These are phyloP conservation scores for Glarea lozoyensis DNA, from an alignment of 495 filamentous ascomycete species.

Conservation along the genomic window DNA sequence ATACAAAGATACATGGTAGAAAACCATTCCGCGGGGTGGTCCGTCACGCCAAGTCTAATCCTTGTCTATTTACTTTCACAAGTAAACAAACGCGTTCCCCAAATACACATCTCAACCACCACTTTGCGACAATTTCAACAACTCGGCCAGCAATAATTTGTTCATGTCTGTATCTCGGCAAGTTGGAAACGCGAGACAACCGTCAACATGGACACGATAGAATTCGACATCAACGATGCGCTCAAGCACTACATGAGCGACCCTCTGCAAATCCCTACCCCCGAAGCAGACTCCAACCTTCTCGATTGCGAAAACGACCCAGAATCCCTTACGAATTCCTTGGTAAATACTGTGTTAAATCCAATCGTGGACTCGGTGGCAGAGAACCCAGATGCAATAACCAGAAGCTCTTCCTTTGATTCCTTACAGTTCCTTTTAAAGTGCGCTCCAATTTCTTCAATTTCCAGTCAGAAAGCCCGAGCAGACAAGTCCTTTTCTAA, in stretches of 20 bases:
- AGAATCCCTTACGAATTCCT: slow-evolving; percentile 64
- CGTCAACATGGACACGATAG: slow-evolving; percentile 58
- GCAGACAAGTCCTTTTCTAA: slow-evolving; percentile 26
- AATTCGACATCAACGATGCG: slow-evolving; percentile 92
- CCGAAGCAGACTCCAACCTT: slow-evolving; percentile 76
- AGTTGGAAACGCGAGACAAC: slow-evolving; percentile 11
- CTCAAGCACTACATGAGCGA: slow-evolving; percentile 94
- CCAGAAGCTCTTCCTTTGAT: slow-evolving; percentile 70
- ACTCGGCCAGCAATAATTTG: slow-evolving; percentile 4
- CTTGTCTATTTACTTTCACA: too few species aligned
- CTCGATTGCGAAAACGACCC: slow-evolving; percentile 88
- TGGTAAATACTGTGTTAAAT: slow-evolving; percentile 81
- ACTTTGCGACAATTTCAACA: slow-evolving; percentile 16
- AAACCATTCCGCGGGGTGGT: slow-evolving; percentile 2
- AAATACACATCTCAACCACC: not conserved
- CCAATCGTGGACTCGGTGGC: slow-evolving; percentile 91
- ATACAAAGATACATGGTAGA: too few species aligned
- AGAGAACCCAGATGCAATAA: slow-evolving; percentile 80
- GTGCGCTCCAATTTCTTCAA: slow-evolving; percentile 66
- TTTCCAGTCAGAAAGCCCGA: slow-evolving; percentile 27
- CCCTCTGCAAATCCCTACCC: slow-evolving; percentile 72
- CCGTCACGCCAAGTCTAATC: too few species aligned
- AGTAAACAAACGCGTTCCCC: slow-evolving; percentile 13
- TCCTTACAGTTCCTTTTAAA: slow-evolving; percentile 93
- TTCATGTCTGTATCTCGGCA: slow-evolving; percentile 16